These are phyloP conservation scores for Brassica rapa DNA, from an alignment of 345 rosid genomes.

Conservation along the genomic window DNA sequence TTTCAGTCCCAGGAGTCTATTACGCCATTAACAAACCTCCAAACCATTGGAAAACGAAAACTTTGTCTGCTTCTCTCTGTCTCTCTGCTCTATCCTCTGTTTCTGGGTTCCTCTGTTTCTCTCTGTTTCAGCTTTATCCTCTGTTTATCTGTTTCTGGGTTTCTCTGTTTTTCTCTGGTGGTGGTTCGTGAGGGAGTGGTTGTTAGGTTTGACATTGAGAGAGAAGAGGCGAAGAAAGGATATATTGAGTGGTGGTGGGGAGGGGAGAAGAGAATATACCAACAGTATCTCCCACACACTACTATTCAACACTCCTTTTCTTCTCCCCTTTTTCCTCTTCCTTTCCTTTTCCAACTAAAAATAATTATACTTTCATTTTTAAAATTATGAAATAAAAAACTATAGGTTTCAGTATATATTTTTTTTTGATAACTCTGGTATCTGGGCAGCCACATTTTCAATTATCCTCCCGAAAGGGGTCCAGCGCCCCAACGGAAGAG, in stretches of 20 bases:
- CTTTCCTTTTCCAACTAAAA: constrained; percentile 27
- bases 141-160: background rate
- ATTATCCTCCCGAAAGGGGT: too few relatives aligned
- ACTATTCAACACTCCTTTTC: constrained; percentile 23
- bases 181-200: background rate
- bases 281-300: constrained; percentile 48
- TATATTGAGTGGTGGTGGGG: constrained; percentile 26
- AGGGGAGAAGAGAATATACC: constrained; percentile 52
- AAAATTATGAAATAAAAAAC: background rate
- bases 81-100: background rate
- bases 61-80: background rate
- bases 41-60: constrained; percentile 49
- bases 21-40: constrained; percentile 55
- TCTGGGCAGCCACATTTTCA: too few relatives aligned
- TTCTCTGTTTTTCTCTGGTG: background rate
- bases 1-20: constrained; percentile 51
- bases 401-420: background rate
- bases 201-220: constrained; percentile 33
- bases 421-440: too few relatives aligned
- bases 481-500: too few relatives aligned
- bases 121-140: background rate
- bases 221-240: background rate
- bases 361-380: background rate
- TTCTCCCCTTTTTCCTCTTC: constrained; percentile 9
- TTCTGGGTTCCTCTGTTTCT: background rate